Evolutionary conservation across 1,284 basidiomycete species (phyloP).

Genomic region (Cutaneotrichosporon mucoides): DNA sequence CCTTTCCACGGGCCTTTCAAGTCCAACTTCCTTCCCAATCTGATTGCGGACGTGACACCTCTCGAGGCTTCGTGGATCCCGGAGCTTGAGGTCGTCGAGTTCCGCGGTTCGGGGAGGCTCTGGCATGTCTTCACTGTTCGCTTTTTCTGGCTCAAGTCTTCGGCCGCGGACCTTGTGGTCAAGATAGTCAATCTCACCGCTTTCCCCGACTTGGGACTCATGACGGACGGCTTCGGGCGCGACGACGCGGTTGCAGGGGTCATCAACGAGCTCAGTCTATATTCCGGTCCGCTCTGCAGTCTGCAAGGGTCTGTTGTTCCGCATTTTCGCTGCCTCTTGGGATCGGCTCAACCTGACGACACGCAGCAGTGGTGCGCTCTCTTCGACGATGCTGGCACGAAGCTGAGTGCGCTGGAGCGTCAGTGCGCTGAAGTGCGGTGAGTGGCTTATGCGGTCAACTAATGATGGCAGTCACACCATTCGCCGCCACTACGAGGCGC

Average conservation of each 20-base stretch:
- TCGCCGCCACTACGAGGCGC: constrained; percentile 2
- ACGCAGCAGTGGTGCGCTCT: constrained; percentile 10
- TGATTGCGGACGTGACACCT: constrained; percentile 1
- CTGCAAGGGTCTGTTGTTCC: constrained; percentile 14
- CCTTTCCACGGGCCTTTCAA: constrained; percentile 7
- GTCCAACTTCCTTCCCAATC: background rate
- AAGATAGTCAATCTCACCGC: constrained; percentile 8
- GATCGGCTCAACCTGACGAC: constrained; percentile 5
- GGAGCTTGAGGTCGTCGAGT: constrained; percentile 2
- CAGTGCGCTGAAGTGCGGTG: background rate
- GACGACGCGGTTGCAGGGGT: background rate
- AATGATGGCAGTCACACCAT: constrained; percentile 2
- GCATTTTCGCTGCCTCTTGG: constrained; percentile 8
- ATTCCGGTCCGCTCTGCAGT: background rate
- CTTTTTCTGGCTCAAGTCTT: background rate
- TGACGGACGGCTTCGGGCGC: background rate
- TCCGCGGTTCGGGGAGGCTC: background rate
- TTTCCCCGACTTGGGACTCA: background rate
- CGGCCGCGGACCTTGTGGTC: constrained; percentile 7
- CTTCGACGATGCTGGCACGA: constrained; percentile 10
- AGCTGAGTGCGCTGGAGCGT: background rate
- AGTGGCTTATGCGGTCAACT: background rate
- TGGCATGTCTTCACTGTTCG: constrained; percentile 10
- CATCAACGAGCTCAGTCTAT: background rate
- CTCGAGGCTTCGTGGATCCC: constrained; percentile 6